Base-by-base conservation (phyloP, 2,329 filamentous ascomycete genomes). In the Beauveria scarabaeidicola region DNA sequence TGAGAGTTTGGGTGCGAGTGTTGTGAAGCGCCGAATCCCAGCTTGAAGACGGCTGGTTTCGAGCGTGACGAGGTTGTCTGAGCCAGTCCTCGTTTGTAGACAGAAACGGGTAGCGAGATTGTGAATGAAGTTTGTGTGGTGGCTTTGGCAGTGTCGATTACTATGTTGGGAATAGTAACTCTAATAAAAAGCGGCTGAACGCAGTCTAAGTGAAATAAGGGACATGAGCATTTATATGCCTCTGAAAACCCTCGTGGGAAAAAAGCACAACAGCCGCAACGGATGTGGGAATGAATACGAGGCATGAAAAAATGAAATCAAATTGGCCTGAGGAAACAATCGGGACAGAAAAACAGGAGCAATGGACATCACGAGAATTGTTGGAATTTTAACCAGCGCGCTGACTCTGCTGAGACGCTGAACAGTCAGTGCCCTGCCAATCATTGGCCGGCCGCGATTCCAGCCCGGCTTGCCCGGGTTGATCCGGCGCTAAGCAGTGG, bases 61-160 rank as follows among this genome's bases (percentile, higher is more conserved):
- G 91, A 97, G 70, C 80, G 93, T 29, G 75, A 85, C 2, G 93
- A 99, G 56, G 85, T 95, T 41, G 83, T 94, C n/a, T 82, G 68
- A 68, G 54, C 41, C 19, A 43, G 29, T 46, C 58, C 56, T 19
- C 17, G 6, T 38, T 54, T 21, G 21, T 56, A 32, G n/a, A 4
- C 5, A 27, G 13, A 10, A 25, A 27, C 3, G 17, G 11, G 36
- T 48, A 19, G 29, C 9, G 15, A 21, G 11, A 56, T 25, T 56
- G 32, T 48, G 53, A 56, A 38, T 55, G 40, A 43, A 55, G 25
- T 55, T 55, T 55, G 41, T 1, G 29, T 38, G 38, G 53, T 47
- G 43, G 29, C 27, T 2, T 15, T 40, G 40, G 38, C 15, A 19
- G 27, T 36, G 27, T 15, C 10, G 19, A 23, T 47, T 48, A 36